phyloP scores from a whole-genome alignment of 345 rosid genomes.

The Syzygium grande region DNA sequence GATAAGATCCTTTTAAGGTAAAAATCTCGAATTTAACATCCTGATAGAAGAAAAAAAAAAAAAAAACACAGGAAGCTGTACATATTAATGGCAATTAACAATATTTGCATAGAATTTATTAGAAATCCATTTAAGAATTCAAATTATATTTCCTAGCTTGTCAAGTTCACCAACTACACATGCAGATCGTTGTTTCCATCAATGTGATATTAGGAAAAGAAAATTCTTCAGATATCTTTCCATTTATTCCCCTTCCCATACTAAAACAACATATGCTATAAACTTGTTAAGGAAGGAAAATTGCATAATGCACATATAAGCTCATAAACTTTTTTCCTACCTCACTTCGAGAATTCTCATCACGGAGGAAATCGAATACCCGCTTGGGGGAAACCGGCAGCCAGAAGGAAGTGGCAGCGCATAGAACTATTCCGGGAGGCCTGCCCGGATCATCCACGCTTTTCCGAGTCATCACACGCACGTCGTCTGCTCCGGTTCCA shows the following conservation, averaged over 20 bases:
- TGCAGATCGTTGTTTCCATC: neutral
- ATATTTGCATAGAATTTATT: neutral
- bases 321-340: constrained; percentile 17
- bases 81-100: neutral
- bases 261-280: neutral
- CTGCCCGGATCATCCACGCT: constrained; percentile 80
- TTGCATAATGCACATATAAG: neutral
- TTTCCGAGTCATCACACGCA: constrained; percentile 75
- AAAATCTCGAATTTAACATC: neutral
- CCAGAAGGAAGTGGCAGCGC: constrained; percentile 96
- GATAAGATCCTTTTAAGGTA: neutral
- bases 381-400: constrained; percentile 57
- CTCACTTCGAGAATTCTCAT: constrained; percentile 61
- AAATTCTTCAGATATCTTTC: neutral
- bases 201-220: neutral
- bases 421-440: constrained; percentile 74
- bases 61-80: neutral
- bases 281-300: neutral
- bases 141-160: neutral
- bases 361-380: constrained; percentile 78
- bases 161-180: neutral
- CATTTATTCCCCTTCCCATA: neutral
- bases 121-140: neutral
- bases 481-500: constrained; percentile 62
- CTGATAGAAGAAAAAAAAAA: neutral